Evolutionary conservation across 306 rosid species (phyloP), one percentile per base, ranked within the genome.

Genomic region (Rosa lucieae): DNA sequence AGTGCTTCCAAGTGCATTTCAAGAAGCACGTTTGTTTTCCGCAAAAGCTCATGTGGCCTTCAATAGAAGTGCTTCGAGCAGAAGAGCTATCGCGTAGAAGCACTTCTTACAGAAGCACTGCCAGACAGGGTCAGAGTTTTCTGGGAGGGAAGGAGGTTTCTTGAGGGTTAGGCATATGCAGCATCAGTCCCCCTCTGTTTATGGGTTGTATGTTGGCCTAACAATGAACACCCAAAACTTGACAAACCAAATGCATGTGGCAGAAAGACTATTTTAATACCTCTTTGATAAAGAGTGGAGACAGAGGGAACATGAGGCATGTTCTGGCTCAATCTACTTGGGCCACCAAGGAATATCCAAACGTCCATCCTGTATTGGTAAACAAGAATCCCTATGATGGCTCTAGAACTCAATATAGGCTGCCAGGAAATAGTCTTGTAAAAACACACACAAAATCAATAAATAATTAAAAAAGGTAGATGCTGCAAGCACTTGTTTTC

Each of bases 261-360:
- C 9, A 55, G 21, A 65, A 32, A 53, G 29, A 80, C 51, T 32
- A 56, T 39, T 59, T 32, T 43, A 37, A 61, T 13, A 5, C 23
- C 52, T 71, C 5, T 46, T 52, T 63, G 49, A 61, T 63, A 15
- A 43, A 3, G 72, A 32, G 72, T 37, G 39, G 84, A 62, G 72
- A 15, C 76, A 29, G 72, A 63, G 77, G 78, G 78, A 83, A 51
- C 78, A 70, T 20, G 81, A 79, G 29, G 51, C 71, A 63, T 26
- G 62, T 75, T 71, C 51, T 47, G 73, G 39, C 76, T 8, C 59
- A 53, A 5, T 67, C 56, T 72, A 47, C 49, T 70, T 44, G 78
- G 59, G 70, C 66, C 53, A 67, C 79, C 40, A 2, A 53, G 44
- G 79, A 80, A 51, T 70, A 70, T 68, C 66, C 78, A 49, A 10